Evolutionary conservation across 352 stramenopile species (phyloP), one percentile per base, ranked within the genome.

Genomic region (Thraustochytrium sp.): DNA sequence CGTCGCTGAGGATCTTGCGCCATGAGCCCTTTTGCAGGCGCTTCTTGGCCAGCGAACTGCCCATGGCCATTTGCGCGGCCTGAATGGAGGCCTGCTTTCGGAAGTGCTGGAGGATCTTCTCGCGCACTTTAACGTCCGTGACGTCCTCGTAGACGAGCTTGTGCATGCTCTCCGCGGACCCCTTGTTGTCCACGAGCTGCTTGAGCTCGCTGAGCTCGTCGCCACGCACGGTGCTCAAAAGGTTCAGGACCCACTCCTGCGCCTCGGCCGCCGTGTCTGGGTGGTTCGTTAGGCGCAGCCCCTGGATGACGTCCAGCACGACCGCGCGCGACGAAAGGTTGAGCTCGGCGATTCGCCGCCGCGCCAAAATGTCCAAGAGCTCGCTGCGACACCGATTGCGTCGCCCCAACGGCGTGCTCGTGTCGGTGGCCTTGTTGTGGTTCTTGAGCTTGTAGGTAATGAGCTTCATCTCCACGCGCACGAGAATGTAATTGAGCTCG

Each of bases 361-460:
- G 92, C 48, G 94, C 96, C 0, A 99, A 88, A 21, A 83, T 84
- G 26, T 76, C 55, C 13, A 80, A 23, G 21, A 80, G 68, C 23
- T 42, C 44, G 38, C 68, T 80, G n/a, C 68, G 68, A 68, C 34
- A 80, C 46, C 68, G 31, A 31, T 80, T 80, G 18, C 38, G 46
- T 23, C 53, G 37, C 26, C 13, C 68, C 18, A 26, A 21, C 8
- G 53, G 31, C 37, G 23, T 3, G 23, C 21, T 34, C 13, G 63
- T 38, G 26, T 5, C 54, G 8, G 59, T 40, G 26, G 36, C 40
- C 38, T 83, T 26, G 13, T 82, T 61, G 85, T 94, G 91, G 85
- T 96, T 93, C 86, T 99, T 99, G 73, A 99, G 93, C 89, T 99
- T 99, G 90, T 99, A 99, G 85, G 98, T 97, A 0, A 99, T 88